Base-by-base conservation (phyloP, 768 basidiomycete species). In the Phylloporus sp. region DNA sequence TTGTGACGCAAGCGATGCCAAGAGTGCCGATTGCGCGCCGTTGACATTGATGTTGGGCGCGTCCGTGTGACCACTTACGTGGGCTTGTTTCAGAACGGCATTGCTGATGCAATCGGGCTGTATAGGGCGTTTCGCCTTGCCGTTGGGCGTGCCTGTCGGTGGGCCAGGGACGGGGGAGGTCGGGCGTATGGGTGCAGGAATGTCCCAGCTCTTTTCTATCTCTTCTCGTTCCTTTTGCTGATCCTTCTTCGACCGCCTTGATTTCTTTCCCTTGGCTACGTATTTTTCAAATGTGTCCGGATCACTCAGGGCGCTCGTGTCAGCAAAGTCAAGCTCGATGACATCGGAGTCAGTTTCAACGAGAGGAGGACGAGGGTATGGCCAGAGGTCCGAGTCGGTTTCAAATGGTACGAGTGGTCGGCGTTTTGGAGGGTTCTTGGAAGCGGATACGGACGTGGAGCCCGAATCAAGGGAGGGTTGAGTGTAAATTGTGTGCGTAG, bases 311-410 rank as follows among this genome's bases (percentile, higher is more conserved):
- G 84, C 81, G 51, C 85, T 83, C 38, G 79, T 89, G 49, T 89
- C 88, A 6, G 76, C 76, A 59, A 87, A 90, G 63, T 86, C 85
- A 45, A 90, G 80, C 65, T 89, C 88, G 10, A 89, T 77, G 23
- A 90, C 80, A 49, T 86, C 86, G 5, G 73, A 74, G 34, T 70
- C 70, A 46, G 50, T 62, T 50, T 75, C 74, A 50, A 75, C 70
- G 42, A 73, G 68, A 11, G 74, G 74, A 5, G 70, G 70, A 34
- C 76, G 80, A 0, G 80, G 77, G 59, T 86, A 85, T 5, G 87
- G 85, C 86, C 86, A 88, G 15, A 88, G 72, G 29, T 85, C 82
- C 8, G 84, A 81, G 53, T 82, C 81, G 0, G 81, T 69, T 45
- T 75, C 77, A 60, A 88, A 88, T 0, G 86, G 84, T 0, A 85